Evolutionary conservation across 345 rosid species (phyloP), one percentile per base, ranked within the genome.

Genomic region (Lenwebbia sp.): DNA sequence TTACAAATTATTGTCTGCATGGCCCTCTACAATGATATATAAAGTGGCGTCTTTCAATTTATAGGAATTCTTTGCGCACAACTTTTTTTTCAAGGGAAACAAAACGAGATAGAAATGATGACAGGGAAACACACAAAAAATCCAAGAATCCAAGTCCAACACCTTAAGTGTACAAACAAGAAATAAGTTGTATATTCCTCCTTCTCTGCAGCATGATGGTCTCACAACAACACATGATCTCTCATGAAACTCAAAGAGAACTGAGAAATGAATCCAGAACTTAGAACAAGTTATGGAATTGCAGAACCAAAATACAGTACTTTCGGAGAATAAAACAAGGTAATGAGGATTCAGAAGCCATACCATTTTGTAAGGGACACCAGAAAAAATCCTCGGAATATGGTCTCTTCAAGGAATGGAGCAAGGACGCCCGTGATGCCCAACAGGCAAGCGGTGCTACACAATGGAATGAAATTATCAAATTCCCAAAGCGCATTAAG

Each of bases 371-470:
- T 97, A 81, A 97, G 89, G 78, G 98, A 92, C 78, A 93, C 95
- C 99, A 97, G 93, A 82, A 97, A 92, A 91, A 97, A 97, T 56
- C 99, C 99, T 85, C 99, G 98, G 90, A 97, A 97, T 25, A 97
- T 91, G 8, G 95, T 95, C 91, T 97, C 99, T 90, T 97, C 99
- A 53, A 97, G 96, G 86, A 97, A 76, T 75, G 99, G 99, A 86
- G 99, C 99, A 87, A 96, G 92, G 90, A 96, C 83, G 76, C 99
- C 99, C 19, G 98, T 96, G 87, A 96, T 89, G 54, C 94, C 98
- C 84, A 97, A 87, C 93, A 97, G 91, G 92, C 96, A 95, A 85
- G 96, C 96, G 83, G 99, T 96, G 92, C 99, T 97, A 87, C 87
- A 65, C 53, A 28, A 5, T 49, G 44, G 60, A 60, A 26, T 15